These are phyloP conservation scores for Tulasnella sp. DNA, from an alignment of 768 basidiomycete species.

Conservation along the genomic window DNA sequence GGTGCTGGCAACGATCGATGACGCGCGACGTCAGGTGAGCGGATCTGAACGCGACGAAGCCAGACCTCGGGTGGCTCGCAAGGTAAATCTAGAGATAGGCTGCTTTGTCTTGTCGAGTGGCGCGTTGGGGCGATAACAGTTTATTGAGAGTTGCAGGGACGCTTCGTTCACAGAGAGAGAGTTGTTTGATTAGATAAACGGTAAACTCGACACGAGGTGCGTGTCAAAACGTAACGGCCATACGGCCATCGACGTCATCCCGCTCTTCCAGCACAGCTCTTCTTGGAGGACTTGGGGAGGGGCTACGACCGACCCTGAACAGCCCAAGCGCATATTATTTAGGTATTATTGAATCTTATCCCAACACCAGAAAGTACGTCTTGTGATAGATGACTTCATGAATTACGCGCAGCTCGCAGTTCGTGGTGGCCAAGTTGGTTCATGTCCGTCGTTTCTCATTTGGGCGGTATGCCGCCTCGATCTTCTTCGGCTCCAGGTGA, in stretches of 20 bases:
- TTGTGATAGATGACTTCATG: background rate
- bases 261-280: background rate
- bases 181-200: background rate
- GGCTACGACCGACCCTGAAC: background rate
- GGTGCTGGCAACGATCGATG: background rate
- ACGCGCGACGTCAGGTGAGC: background rate
- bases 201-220: background rate
- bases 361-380: background rate
- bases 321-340: background rate
- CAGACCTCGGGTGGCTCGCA: background rate
- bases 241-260: background rate
- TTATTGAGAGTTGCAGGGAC: background rate
- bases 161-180: background rate
- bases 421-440: background rate
- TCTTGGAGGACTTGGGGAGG: background rate
- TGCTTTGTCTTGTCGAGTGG: background rate
- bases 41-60: background rate
- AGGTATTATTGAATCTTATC: background rate
- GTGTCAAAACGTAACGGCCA: background rate
- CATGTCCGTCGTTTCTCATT: background rate
- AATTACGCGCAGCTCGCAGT: background rate
- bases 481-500: background rate
- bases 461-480: background rate
- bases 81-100: background rate
- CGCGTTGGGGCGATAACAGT: background rate